Base-by-base conservation (phyloP, 257 asterid species). In the Catharanthus roseus region DNA sequence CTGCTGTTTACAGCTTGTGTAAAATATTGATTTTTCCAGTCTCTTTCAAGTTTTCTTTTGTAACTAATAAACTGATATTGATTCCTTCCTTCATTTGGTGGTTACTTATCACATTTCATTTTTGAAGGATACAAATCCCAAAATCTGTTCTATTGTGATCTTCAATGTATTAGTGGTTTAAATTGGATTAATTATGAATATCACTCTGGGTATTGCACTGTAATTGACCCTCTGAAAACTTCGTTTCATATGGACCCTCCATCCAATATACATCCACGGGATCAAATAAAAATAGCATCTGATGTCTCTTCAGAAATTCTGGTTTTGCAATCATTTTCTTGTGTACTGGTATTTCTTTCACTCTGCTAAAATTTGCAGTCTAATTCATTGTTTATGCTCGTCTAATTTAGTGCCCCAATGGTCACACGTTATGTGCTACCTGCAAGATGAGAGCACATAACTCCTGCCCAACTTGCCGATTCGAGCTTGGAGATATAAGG, bases 381-480 rank as follows among this genome's bases (percentile, higher is more conserved):
- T 67, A 18, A 45, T 60, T 18, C 28, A 18, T 36, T 36, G 55
- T 4, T 0, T 74, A 18, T 65, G 8, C 33, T 19, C 3, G 10
- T 58, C 44, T 16, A 8, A 10, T 78, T 85, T 89, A 92, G 98
- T 92, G 98, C 80, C 91, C 91, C 71, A 90, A 92, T 80, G 96
- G 98, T 60, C 98, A 92, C 77, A 90, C 90, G 0, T 65, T 90
- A 61, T 92, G 98, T 76, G 67, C 83, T n/a, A 81, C 73, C 76
- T 90, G 98, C 92, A 88, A 83, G 71, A 65, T 5, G 53, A 82
- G 86, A 73, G 82, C 68, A 28, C 85, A 77, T 8, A 79, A 85
- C 70, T 77, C 85, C 67, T 92, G 96, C 77, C 96, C 98, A 7
- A 88, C 79, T 44, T 92, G 96, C 75, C 85, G 67, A 15, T 71